Evolutionary conservation across 441 rosid genomes (phyloP).

Genomic region (Mallotus japonicus): DNA sequence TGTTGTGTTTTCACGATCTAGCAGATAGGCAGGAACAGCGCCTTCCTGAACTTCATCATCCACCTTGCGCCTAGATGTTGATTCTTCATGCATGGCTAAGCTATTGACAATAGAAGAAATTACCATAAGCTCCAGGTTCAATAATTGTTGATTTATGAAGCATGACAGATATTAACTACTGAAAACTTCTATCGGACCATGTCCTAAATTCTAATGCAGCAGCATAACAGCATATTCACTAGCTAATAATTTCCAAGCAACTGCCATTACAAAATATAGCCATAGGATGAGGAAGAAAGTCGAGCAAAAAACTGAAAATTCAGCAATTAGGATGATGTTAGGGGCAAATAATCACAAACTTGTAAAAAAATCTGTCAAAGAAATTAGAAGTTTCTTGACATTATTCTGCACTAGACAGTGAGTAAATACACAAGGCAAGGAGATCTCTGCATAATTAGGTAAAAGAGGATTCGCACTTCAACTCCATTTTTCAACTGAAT

Average conservation of each 20-base stretch:
- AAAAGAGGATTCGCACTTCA: background rate
- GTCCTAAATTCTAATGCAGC: background rate
- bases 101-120: slow-evolving; percentile 31
- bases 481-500: too few species aligned
- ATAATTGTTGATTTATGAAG: background rate
- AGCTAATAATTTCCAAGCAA: background rate
- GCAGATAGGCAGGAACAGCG: slow-evolving; percentile 89
- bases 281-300: too few species aligned
- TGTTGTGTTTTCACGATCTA: slow-evolving; percentile 81
- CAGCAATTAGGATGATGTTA: background rate
- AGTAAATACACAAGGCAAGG: background rate
- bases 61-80: slow-evolving; percentile 72
- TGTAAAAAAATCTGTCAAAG: background rate
- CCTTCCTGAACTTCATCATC: slow-evolving; percentile 86
- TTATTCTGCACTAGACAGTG: background rate
- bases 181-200: background rate
- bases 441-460: background rate
- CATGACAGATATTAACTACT: background rate
- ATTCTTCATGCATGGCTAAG: slow-evolving; percentile 85
- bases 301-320: too few species aligned
- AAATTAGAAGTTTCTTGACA: background rate
- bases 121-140: background rate
- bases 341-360: background rate
- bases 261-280: background rate
- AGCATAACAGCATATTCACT: background rate